Evolutionary conservation across 1,139 yeast species (phyloP).

Genomic region (Taphrina wiesneri): DNA sequence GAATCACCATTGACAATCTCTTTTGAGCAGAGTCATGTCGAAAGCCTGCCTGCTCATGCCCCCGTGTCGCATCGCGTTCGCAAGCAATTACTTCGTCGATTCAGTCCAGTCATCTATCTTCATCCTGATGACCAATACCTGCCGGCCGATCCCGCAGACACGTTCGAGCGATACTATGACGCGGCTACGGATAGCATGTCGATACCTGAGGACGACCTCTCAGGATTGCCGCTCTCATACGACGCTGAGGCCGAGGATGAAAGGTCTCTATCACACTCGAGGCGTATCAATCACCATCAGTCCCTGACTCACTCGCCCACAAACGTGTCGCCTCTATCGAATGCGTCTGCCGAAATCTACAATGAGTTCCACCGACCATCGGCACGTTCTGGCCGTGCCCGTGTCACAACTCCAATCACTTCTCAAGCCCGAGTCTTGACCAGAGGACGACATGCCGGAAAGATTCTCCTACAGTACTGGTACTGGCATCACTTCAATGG

Average conservation of each 20-base stretch:
- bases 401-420: slow-evolving; percentile 16
- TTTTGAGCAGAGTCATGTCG: neutral
- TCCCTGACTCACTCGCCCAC: neutral
- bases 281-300: neutral
- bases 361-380: slow-evolving; percentile 10
- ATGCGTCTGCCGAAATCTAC: neutral
- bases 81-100: neutral
- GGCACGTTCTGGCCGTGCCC: neutral
- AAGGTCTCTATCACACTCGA: neutral
- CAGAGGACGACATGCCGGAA: slow-evolving; percentile 11
- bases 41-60: neutral
- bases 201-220: neutral
- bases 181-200: slow-evolving; percentile 8
- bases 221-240: slow-evolving; percentile 17
- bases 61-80: neutral
- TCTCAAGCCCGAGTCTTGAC: slow-evolving; percentile 19
- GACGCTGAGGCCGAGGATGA: neutral
- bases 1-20: neutral
- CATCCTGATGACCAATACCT: slow-evolving; percentile 24
- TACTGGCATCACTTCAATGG: slow-evolving; percentile 24
- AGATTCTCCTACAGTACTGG: slow-evolving; percentile 20
- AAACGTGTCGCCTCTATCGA: neutral
- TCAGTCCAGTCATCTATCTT: slow-evolving; percentile 14
- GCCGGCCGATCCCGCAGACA: slow-evolving; percentile 16
- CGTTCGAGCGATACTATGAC: slow-evolving; percentile 6